Percentiles rank a stretch among this genome's conserved stretches.
These are phyloP conservation scores for Chrysophaeum taylorii DNA, from an alignment of 352 stramenopile genomes.

Conservation along the genomic window DNA sequence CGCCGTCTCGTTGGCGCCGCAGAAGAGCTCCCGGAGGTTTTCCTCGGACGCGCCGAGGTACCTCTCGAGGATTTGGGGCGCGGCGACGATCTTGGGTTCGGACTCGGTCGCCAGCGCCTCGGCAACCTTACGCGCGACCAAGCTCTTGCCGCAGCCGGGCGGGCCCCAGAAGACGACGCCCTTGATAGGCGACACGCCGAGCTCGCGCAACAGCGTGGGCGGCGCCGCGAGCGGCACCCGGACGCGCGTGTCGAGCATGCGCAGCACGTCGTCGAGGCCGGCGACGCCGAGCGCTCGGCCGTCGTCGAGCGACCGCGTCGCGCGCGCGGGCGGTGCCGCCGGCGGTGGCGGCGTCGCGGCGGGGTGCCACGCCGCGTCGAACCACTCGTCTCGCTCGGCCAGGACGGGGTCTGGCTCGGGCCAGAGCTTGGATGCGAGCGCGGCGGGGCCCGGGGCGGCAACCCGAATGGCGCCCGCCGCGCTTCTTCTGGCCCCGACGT, in stretches of 20 bases:
- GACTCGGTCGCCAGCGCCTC: slow-evolving; percentile 32
- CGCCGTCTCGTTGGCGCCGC: slow-evolving; percentile 16
- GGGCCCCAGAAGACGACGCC: slow-evolving; percentile 49
- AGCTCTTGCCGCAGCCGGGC: slow-evolving; percentile 22
- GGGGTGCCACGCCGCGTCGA: too few relatives aligned
- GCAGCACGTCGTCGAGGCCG: slow-evolving; percentile 49
- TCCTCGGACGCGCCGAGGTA: slow-evolving; percentile 49
- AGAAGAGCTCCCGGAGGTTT: slow-evolving; percentile 49
- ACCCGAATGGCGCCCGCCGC: too few relatives aligned
- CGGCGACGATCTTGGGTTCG: slow-evolving; percentile 47
- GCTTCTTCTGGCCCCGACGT: too few relatives aligned
- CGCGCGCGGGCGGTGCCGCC: too few relatives aligned
- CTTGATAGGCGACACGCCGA: slow-evolving; percentile 43
- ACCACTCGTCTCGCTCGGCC: too few relatives aligned
- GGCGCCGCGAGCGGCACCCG: slow-evolving; percentile 51
- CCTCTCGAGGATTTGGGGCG: slow-evolving; percentile 55
- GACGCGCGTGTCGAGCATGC: slow-evolving; percentile 42
- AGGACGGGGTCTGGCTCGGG: too few relatives aligned
- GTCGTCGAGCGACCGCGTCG: too few relatives aligned
- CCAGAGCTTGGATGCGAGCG: too few relatives aligned
- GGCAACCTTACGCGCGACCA: not conserved
- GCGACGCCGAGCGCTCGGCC: too few relatives aligned
- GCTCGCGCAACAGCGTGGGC: slow-evolving; percentile 39
- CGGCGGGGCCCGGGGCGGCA: too few relatives aligned
- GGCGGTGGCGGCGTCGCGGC: too few relatives aligned